Conservation (phyloP, 2,329 filamentous ascomycete species). For the Ascochyta lentis region DNA sequence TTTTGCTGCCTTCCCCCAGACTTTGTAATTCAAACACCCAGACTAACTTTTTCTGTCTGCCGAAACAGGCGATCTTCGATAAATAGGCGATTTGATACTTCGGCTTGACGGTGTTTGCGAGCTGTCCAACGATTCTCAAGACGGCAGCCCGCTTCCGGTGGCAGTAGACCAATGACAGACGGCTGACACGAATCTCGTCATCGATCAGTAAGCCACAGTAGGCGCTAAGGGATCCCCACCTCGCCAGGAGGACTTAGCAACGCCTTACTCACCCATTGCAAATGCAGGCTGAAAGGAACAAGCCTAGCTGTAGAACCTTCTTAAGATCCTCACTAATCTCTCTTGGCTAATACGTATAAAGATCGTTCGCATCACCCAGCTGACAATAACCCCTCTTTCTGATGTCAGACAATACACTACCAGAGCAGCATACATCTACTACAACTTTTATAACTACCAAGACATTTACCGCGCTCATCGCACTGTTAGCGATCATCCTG, state of each 20-base stretch:
- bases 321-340: slow-evolving; percentile 32
- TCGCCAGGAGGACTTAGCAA: slow-evolving; percentile 22
- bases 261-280: slow-evolving; percentile 45
- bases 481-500: slow-evolving; percentile 54
- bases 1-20: not conserved
- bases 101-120: slow-evolving; percentile 10
- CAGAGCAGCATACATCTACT: slow-evolving; percentile 23
- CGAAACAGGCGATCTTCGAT: slow-evolving; percentile 1
- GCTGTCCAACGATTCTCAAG: not conserved
- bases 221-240: slow-evolving; percentile 16
- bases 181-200: slow-evolving; percentile 31
- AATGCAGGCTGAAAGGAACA: slow-evolving; percentile 32
- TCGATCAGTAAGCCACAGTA: slow-evolving; percentile 38
- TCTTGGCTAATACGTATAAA: slow-evolving; percentile 39
- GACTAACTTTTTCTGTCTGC: slow-evolving; percentile 2
- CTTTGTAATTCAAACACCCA: not conserved
- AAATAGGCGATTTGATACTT: slow-evolving; percentile 4
- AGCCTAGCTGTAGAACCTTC: slow-evolving; percentile 29
- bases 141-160: slow-evolving; percentile 1
- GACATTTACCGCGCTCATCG: slow-evolving; percentile 38
- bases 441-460: slow-evolving; percentile 32
- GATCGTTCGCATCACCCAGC: slow-evolving; percentile 10
- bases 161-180: slow-evolving; percentile 30
- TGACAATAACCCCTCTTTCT: slow-evolving; percentile 21
- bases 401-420: slow-evolving; percentile 40